Evolutionary conservation across 495 filamentous ascomycete species (phyloP), one percentile per base, ranked within the genome.

Genomic region (Aspergillus ostianus): DNA sequence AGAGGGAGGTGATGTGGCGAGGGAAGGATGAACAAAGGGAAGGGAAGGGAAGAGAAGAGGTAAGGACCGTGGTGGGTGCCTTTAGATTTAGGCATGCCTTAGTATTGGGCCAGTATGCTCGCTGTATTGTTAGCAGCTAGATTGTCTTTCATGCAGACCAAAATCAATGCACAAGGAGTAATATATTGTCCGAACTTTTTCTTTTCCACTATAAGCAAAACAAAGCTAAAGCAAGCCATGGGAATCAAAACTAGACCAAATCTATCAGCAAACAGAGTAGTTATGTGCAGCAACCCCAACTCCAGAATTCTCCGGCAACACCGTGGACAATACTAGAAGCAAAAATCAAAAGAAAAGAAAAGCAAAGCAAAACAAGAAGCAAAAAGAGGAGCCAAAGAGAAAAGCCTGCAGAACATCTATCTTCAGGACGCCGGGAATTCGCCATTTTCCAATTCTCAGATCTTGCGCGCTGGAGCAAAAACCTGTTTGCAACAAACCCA

Each of bases 371-470:
- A 53, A 15, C 21, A 20, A 52, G 47, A 45, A 45, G 48, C 53
- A 48, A 56, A 6, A 53, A 59, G 26, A 45, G 19, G 20, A 49
- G 19, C 45, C 6, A 36, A 47, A 53, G 47, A 47, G 47, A 61
- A 26, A 67, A 56, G 21, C 47, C 36, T 20, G 54, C 58, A 55
- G 55, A 54, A 56, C 54, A 52, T 60, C 41, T 73, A 70, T 71
- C 66, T 74, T 69, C 67, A 71, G 62, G 62, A 73, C 68, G 70
- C 69, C 69, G 45, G 59, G 70, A 59, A 57, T 69, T 63, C 68
- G 51, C 57, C 65, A 62, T 68, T 71, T 41, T 41, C 36, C 36
- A 41, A 41, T 13, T 41, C 36, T 17, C 36, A 41, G n/a, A 67
- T 68, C 48, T 69, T 60, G 57, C 51, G 59, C 60, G 54, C 57